Conservation (phyloP, 2,329 filamentous ascomycete genomes). For the Ophiostoma sp. region DNA sequence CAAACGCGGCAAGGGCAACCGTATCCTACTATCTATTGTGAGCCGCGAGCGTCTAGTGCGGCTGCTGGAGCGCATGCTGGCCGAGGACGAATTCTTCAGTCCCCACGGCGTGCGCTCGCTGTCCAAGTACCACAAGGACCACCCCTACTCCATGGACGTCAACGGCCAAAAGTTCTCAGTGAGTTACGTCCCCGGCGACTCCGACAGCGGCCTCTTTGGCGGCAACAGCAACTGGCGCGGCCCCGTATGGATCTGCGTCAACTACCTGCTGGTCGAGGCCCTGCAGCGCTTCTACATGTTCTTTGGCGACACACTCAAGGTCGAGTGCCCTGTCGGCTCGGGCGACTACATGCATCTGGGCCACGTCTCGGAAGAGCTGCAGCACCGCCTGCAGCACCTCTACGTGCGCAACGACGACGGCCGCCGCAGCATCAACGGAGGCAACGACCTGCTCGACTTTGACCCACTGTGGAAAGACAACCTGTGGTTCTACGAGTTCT, state of each 20-base stretch:
- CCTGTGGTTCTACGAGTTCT: constrained; percentile 96
- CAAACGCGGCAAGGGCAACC: constrained; percentile 82
- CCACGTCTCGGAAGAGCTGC: constrained; percentile 89
- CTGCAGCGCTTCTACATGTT: constrained; percentile 95
- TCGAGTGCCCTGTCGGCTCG: constrained; percentile 90
- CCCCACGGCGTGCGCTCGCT: constrained; percentile 86
- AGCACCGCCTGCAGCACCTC: constrained; percentile 88
- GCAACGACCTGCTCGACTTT: constrained; percentile 80
- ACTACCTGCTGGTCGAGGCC: constrained; percentile 89
- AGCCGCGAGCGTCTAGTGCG: constrained; percentile 87
- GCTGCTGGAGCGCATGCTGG: constrained; percentile 86
- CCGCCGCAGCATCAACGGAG: constrained; percentile 79
- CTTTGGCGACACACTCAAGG: constrained; percentile 80
- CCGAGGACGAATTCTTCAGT: constrained; percentile 88
- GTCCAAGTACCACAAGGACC: constrained; percentile 82
- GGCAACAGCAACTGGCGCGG: constrained; percentile 98
- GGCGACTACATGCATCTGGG: constrained; percentile 94
- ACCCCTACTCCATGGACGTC: constrained; percentile 93
- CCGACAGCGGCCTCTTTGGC: constrained; percentile 88
- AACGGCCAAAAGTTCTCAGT: constrained; percentile 87
- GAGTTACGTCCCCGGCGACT: constrained; percentile 89
- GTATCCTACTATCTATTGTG: constrained; percentile 81
- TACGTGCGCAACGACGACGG: constrained; percentile 81
- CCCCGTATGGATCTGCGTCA: constrained; percentile 93
- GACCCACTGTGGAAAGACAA: constrained; percentile 91